Base-by-base conservation (phyloP, 257 asterid genomes). In the Lithospermum erythrorhizon region DNA sequence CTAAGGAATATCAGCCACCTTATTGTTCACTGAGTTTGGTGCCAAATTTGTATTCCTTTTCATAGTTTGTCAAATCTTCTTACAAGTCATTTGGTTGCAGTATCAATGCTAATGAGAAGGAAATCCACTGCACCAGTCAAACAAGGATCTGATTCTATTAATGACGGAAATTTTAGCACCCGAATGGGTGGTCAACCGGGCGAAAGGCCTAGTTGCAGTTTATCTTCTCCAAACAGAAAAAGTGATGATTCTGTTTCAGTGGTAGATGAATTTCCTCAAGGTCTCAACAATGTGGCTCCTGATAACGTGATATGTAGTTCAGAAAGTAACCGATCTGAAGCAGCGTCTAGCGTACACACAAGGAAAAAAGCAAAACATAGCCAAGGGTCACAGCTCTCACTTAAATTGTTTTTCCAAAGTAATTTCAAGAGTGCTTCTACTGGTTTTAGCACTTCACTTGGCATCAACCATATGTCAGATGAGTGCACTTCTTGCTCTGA, bases 331-430 rank as follows among this genome's bases (percentile, higher is more conserved):
- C 72, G 27, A 62, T 63, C 78, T 64, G 73, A 79, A 65, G 25
- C 70, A 56, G 61, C 32, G 21, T 58, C 87, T 51, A 32, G 74
- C 21, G 69, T 64, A 58, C 76, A 57, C 62, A 61, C 67, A 65
- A 86, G 82, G 75, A 86, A 84, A 72, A 88, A 76, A 77, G 66
- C 85, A 65, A 80, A 79, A 70, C 74, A 75, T 56, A 77, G 78
- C 65, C 86, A 72, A 71, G 69, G 72, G 70, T 82, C 91, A 71
- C 97, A 90, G 79, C 98, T 86, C 68, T 83, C 98, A n/a, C 89
- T 91, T 53, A 82, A 78, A 72, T 75, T 87, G 6, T 91, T 81
- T 76, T 91, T 91, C 77, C 82, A 79, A 78, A 83, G 69, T 69
- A 76, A 67, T 70, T 53, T 70, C 53, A 68, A 74, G 49, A 52